Conservation (phyloP, 306 rosid species). For the Sphenostylis stenocarpa region DNA sequence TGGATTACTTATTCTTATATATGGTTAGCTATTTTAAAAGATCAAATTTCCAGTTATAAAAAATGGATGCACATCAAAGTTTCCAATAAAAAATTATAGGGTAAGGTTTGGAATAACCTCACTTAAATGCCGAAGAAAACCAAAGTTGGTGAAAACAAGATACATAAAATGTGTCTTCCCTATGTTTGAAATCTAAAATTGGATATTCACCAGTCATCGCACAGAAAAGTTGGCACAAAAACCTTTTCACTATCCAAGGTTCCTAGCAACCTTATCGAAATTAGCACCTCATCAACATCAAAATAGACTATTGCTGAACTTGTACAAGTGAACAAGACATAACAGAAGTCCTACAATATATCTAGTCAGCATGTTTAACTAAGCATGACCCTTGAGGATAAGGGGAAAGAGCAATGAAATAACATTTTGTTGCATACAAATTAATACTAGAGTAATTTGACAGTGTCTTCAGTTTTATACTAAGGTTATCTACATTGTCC, state of each 20-base stretch:
- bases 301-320: background rate
- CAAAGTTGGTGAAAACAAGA: background rate
- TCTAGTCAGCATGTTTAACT: background rate
- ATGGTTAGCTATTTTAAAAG: conserved; percentile 22
- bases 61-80: background rate
- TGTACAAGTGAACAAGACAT: background rate
- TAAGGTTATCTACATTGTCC: background rate
- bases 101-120: background rate
- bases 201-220: background rate
- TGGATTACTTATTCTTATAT: conserved; percentile 37
- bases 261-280: background rate
- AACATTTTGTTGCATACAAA: background rate
- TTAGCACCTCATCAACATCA: background rate
- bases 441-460: background rate
- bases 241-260: background rate
- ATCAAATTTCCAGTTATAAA: conserved; percentile 17
- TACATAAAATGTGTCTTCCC: background rate
- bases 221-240: conserved; percentile 1
- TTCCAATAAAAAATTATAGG: background rate
- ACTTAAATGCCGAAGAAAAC: background rate
- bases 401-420: background rate
- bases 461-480: background rate
- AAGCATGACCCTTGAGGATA: background rate
- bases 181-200: background rate
- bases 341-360: background rate